phyloP scores from a whole-genome alignment of 2,329 filamentous ascomycete species.

The Penicillium sp. region DNA sequence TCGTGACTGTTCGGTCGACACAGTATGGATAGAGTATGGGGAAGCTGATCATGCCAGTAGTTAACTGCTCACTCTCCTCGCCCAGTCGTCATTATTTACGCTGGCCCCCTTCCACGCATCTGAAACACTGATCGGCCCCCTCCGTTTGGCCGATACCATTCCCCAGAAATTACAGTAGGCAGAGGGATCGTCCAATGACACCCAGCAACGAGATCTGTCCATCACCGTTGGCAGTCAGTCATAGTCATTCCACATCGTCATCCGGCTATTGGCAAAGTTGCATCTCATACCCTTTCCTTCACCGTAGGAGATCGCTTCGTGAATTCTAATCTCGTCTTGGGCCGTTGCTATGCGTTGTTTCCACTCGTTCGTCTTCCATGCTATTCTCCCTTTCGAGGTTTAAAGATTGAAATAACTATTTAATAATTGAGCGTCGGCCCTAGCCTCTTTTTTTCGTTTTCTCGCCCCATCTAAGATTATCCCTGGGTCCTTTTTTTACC shows the following conservation, averaged over 20 bases:
- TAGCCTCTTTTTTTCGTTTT: background rate
- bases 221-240: constrained; percentile 16
- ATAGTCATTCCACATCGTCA: constrained; percentile 35
- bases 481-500: constrained; percentile 9
- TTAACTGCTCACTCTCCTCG: background rate
- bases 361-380: constrained; percentile 4
- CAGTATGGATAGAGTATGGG: background rate
- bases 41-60: background rate
- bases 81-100: constrained; percentile 10
- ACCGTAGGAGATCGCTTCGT: constrained; percentile 17
- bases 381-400: background rate
- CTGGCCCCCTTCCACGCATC: constrained; percentile 22
- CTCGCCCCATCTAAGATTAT: constrained; percentile 8
- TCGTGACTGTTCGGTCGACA: background rate
- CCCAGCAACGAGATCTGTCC: constrained; percentile 23
- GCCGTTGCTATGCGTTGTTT: constrained; percentile 25
- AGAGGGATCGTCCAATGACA: constrained; percentile 32
- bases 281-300: constrained; percentile 7
- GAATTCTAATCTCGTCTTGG: constrained; percentile 9
- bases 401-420: constrained; percentile 10
- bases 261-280: constrained; percentile 17
- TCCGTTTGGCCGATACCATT: constrained; percentile 34
- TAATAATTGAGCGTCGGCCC: constrained; percentile 15
- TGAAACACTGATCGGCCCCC: constrained; percentile 33
- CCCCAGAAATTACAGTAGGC: constrained; percentile 27